Conservation (phyloP, 1,284 basidiomycete species). For the Taiwanofungus camphoratus region DNA sequence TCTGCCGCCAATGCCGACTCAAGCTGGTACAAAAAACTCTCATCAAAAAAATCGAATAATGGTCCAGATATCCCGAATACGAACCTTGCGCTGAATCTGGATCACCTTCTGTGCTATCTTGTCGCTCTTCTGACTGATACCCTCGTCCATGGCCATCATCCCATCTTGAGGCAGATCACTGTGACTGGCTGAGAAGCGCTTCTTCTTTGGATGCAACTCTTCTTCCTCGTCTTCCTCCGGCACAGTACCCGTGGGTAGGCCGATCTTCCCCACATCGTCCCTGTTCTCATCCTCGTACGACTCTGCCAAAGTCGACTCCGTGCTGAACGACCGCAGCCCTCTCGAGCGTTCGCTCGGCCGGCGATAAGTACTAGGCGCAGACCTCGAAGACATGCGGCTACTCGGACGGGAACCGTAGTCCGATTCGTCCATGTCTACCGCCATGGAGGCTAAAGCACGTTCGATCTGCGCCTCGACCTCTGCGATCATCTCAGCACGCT, state of each 20-base stretch:
- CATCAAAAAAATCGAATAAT: constrained; percentile 5
- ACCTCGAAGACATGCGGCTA: constrained; percentile 36
- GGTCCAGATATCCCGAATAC: constrained; percentile 13
- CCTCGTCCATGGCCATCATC: constrained; percentile 77
- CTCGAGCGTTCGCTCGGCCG: constrained; percentile 43
- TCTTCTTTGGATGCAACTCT: constrained; percentile 40
- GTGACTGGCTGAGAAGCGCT: constrained; percentile 67
- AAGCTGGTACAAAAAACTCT: constrained; percentile 38
- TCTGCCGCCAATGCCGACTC: constrained; percentile 66
- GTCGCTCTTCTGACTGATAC: constrained; percentile 76
- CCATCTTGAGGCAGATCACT: constrained; percentile 61
- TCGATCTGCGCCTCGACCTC: constrained; percentile 87
- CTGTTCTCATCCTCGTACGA: constrained; percentile 34
- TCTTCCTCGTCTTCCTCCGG: constrained; percentile 50
- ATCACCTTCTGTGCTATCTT: constrained; percentile 78
- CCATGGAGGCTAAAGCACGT: constrained; percentile 76
- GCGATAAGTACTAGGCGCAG: constrained; percentile 44
- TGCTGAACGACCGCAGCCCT: constrained; percentile 57
- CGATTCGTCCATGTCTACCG: constrained; percentile 69
- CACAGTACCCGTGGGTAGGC: constrained; percentile 44
- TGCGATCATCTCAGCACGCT: constrained; percentile 80
- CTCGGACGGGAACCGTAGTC: constrained; percentile 53
- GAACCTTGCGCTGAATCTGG: constrained; percentile 78
- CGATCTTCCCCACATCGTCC: constrained; percentile 31
- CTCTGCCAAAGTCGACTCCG: constrained; percentile 72